Base-by-base conservation (phyloP, 2,329 filamentous ascomycete species). In the Neopestalotiopsis sp. region DNA sequence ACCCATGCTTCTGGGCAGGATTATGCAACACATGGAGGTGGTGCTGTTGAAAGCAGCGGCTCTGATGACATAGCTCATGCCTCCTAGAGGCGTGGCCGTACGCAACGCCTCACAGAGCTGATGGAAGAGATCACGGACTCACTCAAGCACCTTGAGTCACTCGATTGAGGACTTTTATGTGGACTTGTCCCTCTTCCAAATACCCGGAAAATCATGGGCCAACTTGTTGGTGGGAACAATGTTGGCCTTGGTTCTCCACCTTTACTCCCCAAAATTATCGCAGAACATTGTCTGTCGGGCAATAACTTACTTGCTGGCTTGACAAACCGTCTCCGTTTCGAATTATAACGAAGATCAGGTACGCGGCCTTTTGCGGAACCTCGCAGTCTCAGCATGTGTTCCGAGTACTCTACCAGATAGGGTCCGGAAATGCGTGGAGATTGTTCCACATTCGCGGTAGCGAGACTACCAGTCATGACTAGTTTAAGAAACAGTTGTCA, bases 1-100 rank as follows among this genome's bases (percentile, higher is more conserved):
- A 69, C 74, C 45, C 49, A 53, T 58, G 68, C 65, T 62, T 69
- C 62, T 69, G 65, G 49, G 53, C 65, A 61, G 57, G 70, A 66
- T 24, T 53, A 58, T 53, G 59, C 59, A 38, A n/a, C 57, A 5
- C 66, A 68, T 65, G 38, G 58, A 62, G 38, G 56, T 40, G 59
- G 57, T 28, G 40, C 14, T 2, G 2, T 38, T 34, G 66, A 45
- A 32, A 66, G 57, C 30, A 58, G 57, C 20, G 66, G 57, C n/a
- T 17, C 24, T 14, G 62, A 61, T 40, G 57, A 40, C 20, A 42
- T n/a, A 30, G 49, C 58, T 38, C 32, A 42, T 12, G 65, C 45
- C 32, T 58, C 30, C 34, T 67, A 65, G 65, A 12, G 6, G n/a
- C 42, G 34, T 10, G 34, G 34, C 34, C 34, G 10, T 7, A 38